Conservation (phyloP, 1,284 basidiomycete species). For the Marasmius oreades region DNA sequence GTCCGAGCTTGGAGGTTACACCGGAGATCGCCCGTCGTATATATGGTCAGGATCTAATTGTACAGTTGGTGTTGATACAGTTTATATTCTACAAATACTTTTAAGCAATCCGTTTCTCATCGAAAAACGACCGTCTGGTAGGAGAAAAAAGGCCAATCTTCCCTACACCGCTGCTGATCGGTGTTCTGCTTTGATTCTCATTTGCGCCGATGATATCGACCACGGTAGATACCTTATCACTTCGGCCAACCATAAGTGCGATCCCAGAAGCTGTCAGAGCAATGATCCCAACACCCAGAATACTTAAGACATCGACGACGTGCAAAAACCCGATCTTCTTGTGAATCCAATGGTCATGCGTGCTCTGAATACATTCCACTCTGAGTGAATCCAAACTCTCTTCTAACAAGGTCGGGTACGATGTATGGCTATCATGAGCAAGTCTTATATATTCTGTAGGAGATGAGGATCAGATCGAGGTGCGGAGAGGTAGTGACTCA, state of each 20-base stretch:
- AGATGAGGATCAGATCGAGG: background rate
- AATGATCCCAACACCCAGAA: background rate
- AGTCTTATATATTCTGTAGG: background rate
- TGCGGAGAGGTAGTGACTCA: background rate
- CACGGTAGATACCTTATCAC: background rate
- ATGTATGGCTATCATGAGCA: background rate
- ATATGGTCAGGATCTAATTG: background rate
- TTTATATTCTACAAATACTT: background rate
- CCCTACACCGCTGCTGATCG: background rate
- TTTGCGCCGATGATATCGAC: background rate
- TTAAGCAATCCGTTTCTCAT: background rate
- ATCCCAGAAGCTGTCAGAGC: background rate
- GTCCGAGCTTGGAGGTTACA: background rate
- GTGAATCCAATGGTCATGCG: background rate
- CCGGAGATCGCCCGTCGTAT: too few species aligned
- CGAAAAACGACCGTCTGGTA: background rate
- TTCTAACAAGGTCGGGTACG: background rate
- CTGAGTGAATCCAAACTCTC: background rate
- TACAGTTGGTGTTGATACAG: background rate
- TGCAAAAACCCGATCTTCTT: background rate
- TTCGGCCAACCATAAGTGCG: background rate
- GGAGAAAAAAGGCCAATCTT: background rate
- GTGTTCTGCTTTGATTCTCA: background rate
- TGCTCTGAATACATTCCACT: background rate
- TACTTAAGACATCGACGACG: background rate